A percentile compares a stretch with the other conserved stretches of the same genome.
Evolutionary conservation across 2,329 filamentous ascomycete species (phyloP).

Genomic region (Periglandula ipomoeae): DNA sequence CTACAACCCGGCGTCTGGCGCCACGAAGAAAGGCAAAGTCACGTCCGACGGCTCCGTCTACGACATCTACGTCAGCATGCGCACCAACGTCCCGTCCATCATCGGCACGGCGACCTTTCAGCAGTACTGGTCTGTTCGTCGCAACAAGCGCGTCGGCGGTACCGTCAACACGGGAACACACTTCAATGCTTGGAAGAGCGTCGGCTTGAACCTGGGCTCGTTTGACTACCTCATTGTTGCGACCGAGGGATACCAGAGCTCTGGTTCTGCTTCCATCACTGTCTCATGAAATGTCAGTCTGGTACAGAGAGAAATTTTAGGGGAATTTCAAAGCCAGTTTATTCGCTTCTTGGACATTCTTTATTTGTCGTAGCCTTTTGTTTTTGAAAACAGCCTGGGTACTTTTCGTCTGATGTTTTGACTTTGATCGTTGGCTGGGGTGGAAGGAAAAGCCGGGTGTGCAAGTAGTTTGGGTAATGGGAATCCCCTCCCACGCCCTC

Average conservation of each 20-base stretch:
- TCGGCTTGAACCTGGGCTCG: slow-evolving; percentile 38
- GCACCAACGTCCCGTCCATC: slow-evolving; percentile 36
- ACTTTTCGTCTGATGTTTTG: too few species aligned
- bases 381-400: too few species aligned
- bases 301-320: too few species aligned
- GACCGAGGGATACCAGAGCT: slow-evolving; percentile 43
- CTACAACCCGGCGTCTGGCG: slow-evolving; percentile 26
- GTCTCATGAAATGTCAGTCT: too few species aligned
- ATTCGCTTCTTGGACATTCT: too few species aligned
- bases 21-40: slow-evolving; percentile 23
- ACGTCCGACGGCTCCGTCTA: slow-evolving; percentile 28
- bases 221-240: slow-evolving; percentile 47
- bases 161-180: slow-evolving; percentile 36
- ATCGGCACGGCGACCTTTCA: slow-evolving; percentile 39
- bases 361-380: too few species aligned
- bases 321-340: too few species aligned
- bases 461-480: too few species aligned
- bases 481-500: too few species aligned
- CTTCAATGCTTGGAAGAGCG: slow-evolving; percentile 15
- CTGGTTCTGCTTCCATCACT: slow-evolving; percentile 21
- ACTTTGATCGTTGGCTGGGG: too few species aligned
- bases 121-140: slow-evolving; percentile 28
- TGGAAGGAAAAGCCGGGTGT: too few species aligned
- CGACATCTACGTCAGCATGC: slow-evolving; percentile 26
- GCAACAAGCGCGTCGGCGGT: slow-evolving; percentile 21